Percentiles rank a stretch among this genome's conserved stretches.
Conservation (phyloP, 768 basidiomycete genomes). For the Termitomyces sp. region DNA sequence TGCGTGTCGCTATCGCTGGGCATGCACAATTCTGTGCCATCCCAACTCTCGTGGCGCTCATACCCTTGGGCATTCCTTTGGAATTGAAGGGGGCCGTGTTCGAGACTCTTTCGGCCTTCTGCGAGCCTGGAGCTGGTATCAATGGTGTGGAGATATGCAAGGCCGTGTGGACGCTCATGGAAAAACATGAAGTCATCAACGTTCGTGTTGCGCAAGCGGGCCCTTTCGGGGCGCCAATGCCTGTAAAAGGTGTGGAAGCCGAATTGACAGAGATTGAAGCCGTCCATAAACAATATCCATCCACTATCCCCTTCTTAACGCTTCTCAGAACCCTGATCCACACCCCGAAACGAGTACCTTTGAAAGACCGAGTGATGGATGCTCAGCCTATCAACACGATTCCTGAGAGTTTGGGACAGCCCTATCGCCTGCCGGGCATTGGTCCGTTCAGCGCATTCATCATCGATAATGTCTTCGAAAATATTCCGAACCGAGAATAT, state of each 20-base stretch:
- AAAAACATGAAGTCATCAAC: conserved; percentile 80
- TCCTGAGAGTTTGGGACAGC: conserved; percentile 76
- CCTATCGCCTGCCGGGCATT: conserved; percentile 77
- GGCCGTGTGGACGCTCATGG: conserved; percentile 81
- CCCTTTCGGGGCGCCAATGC: conserved; percentile 41
- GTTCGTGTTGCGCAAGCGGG: conserved; percentile 45
- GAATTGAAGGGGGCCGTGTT: conserved; percentile 87
- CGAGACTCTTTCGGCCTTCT: conserved; percentile 78
- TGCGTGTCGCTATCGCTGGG: conserved; percentile 72
- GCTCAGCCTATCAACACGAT: conserved; percentile 67
- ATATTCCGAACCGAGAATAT: conserved; percentile 74
- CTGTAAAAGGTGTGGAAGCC: conserved; percentile 76
- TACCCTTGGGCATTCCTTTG: conserved; percentile 80
- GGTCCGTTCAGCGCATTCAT: conserved; percentile 84
- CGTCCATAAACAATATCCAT: conserved; percentile 73
- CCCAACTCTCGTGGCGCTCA: conserved; percentile 71
- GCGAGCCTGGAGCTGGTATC: conserved; percentile 71
- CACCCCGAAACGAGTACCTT: conserved; percentile 68
- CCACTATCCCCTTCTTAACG: conserved; percentile 84
- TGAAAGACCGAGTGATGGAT: conserved; percentile 57
- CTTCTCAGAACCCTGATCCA: conserved; percentile 83
- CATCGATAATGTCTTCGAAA: conserved; percentile 83
- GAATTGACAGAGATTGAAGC: conserved; percentile 89
- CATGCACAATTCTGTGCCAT: conserved; percentile 81
- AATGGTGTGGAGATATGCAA: conserved; percentile 78